phyloP scores from a whole-genome alignment of 805 yeast genomes.

The Barnettozyma pratensis region DNA sequence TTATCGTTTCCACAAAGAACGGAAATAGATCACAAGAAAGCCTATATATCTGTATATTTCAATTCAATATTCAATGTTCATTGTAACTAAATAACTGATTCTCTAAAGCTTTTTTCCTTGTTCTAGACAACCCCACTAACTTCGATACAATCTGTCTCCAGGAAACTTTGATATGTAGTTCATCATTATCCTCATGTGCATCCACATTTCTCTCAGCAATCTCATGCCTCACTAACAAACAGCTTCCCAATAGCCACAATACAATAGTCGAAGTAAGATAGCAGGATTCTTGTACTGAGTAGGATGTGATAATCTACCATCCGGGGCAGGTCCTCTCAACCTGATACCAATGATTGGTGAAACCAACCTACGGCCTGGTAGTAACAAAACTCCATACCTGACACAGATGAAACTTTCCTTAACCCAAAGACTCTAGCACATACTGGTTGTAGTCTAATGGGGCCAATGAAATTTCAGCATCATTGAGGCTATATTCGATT shows the following conservation, averaged over 20 bases:
- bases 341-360: constrained; percentile 59
- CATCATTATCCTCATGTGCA: constrained; percentile 26
- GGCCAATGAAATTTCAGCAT: constrained; percentile 48
- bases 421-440: constrained; percentile 51
- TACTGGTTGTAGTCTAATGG: constrained; percentile 45
- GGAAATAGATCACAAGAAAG: too few relatives aligned
- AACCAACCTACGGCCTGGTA: constrained; percentile 44
- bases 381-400: constrained; percentile 49
- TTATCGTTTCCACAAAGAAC: too few relatives aligned
- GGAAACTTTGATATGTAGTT: constrained; percentile 17
- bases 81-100: too few relatives aligned
- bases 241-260: constrained; percentile 46
- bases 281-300: constrained; percentile 44
- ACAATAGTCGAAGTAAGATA: constrained; percentile 41
- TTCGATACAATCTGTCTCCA: not conserved
- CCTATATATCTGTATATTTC: too few relatives aligned
- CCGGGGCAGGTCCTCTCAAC: constrained; percentile 30
- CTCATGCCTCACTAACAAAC: constrained; percentile 45
- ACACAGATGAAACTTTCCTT: constrained; percentile 40
- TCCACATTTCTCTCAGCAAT: constrained; percentile 21
- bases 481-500: constrained; percentile 16
- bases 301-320: constrained; percentile 30
- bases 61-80: too few relatives aligned
- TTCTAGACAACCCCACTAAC: too few relatives aligned
- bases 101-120: too few relatives aligned